Evolutionary conservation across 768 basidiomycete genomes (phyloP).

Genomic region (Fomitopsis pulvina): DNA sequence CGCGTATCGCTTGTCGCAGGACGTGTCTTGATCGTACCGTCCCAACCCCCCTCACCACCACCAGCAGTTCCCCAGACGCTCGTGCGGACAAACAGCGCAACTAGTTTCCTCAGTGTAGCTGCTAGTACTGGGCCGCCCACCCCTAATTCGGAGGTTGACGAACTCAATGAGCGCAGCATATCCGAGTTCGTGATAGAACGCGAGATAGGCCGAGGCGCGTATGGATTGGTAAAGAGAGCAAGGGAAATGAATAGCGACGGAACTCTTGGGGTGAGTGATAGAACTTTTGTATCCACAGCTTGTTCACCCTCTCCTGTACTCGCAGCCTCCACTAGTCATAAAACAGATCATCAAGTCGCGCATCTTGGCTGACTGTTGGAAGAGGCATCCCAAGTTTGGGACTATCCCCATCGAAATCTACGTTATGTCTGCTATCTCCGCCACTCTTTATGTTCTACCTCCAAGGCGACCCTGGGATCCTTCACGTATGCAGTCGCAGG

Average conservation of each 20-base stretch:
- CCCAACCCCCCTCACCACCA: constrained; percentile 66
- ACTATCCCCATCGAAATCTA: constrained; percentile 98
- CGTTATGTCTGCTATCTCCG: constrained; percentile 86
- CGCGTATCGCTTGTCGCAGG: constrained; percentile 81
- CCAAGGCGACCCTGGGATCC: constrained; percentile 82
- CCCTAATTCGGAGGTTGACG: constrained; percentile 40
- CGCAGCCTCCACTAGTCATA: constrained; percentile 83
- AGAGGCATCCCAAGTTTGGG: constrained; percentile 89
- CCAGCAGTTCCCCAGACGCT: constrained; percentile 56
- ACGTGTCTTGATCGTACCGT: constrained; percentile 68
- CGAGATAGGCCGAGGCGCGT: constrained; percentile 91
- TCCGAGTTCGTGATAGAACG: constrained; percentile 80
- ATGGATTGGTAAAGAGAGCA: constrained; percentile 89
- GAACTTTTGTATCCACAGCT: constrained; percentile 8
- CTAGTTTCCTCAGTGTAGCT: constrained; percentile 55
- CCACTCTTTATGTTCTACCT: constrained; percentile 74
- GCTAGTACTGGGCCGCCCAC: constrained; percentile 60
- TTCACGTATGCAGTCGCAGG: constrained; percentile 32
- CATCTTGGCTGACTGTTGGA: constrained; percentile 99
- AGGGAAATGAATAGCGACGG: constrained; percentile 73
- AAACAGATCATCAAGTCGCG: constrained; percentile 99
- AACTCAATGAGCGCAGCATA: constrained; percentile 59
- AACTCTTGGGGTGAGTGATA: constrained; percentile 66
- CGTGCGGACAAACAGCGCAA: constrained; percentile 55
- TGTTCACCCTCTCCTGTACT: not conserved